Conservation (phyloP, 2,329 filamentous ascomycete species). For the Colletotrichum sp. region DNA sequence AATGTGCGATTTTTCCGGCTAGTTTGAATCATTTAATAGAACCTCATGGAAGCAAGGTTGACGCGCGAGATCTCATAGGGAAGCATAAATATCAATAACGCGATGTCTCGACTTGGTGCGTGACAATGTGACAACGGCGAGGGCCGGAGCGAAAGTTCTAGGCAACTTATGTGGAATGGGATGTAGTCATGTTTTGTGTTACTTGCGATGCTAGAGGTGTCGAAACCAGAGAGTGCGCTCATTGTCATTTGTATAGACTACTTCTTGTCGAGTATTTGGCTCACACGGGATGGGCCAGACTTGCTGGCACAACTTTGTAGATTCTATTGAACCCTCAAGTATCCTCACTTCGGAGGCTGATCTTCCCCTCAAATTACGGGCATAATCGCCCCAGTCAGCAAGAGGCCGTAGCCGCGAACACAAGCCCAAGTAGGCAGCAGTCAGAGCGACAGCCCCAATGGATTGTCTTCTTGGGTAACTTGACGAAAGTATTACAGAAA, state of each 20-base stretch:
- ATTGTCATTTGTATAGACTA: neutral
- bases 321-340: neutral
- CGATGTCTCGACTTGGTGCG: neutral
- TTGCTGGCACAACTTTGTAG: neutral
- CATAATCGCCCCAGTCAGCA: fast-evolving
- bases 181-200: neutral
- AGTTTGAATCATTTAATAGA: fast-evolving
- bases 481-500: neutral
- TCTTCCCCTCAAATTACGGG: neutral
- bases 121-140: neutral
- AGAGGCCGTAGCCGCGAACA: neutral
- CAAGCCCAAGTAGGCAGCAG: neutral
- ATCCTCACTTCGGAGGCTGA: neutral
- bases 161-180: neutral
- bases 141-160: neutral
- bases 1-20: fast-evolving
- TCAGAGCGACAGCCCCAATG: neutral
- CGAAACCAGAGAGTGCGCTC: neutral
- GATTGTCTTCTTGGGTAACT: neutral
- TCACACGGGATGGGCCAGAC: neutral
- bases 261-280: neutral
- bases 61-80: fast-evolving
- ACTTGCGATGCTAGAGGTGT: neutral
- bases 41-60: fast-evolving
- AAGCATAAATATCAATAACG: too few species aligned